Base-by-base conservation (phyloP, 2,329 filamentous ascomycete species). In the Aspergillus unguis region DNA sequence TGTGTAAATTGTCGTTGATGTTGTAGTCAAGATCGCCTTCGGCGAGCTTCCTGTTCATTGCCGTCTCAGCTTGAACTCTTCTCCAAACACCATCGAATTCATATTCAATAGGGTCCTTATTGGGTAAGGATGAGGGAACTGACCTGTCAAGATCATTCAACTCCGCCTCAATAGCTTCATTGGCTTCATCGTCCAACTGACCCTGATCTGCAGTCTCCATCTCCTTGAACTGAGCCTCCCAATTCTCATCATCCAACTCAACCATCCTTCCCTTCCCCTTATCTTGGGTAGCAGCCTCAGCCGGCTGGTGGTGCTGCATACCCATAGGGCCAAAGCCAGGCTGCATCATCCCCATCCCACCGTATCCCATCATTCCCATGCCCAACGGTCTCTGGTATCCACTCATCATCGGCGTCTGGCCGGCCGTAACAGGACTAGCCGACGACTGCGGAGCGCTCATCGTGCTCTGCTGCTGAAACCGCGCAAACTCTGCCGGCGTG, bases 191-290 rank as follows among this genome's bases (percentile, higher is more conserved):
- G 57, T 85, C 83, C 52, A 82, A 71, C 50, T 76, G 77, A 62
- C 79, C 77, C 48, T 75, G 71, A 45, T 80, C 76, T 36, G 74
- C 74, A 10, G 75, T 75, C 69, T 92, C 90, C 68, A 96, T 85
- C 72, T 94, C 85, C 52, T 90, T 88, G 71, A 99, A 99, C 71
- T 97, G 91, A 63, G 91, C 90, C 73, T 97, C 92, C 94, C 94
- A 97, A 67, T 95, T 87, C 65, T 87, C 79, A 63, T 99, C 92
- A 68, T 96, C 90, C 26, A 97, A 82, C 75, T 97, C 94, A 9
- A 97, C 86, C 75, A 97, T 83, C 33, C 82, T 76, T 5, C 77
- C 84, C 72, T 95, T 95, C 36, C 88, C 92, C 70, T 97, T 97
- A 54, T 88, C 89, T 71, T 91, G 72, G 40, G 77, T 74, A 53